These are phyloP conservation scores for Fusarium sublunatum DNA, from an alignment of 2,329 filamentous ascomycete species.

Conservation along the genomic window DNA sequence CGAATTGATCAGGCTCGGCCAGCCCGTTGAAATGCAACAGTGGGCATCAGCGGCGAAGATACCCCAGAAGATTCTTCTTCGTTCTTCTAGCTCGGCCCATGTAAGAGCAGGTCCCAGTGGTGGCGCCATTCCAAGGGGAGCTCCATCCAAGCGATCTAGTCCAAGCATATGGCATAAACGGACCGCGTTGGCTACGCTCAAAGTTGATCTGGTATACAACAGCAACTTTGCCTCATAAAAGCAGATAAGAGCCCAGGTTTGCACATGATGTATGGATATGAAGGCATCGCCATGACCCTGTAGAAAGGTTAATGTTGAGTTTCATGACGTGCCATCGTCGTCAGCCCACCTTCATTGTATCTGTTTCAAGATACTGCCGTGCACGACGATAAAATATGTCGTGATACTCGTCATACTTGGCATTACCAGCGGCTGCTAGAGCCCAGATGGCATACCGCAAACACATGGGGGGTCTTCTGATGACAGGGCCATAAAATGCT, in stretches of 20 bases:
- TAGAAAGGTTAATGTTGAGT: background rate
- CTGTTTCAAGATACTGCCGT: constrained; percentile 83
- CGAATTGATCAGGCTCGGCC: constrained; percentile 84
- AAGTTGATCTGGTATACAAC: constrained; percentile 86
- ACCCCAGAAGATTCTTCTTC: constrained; percentile 87
- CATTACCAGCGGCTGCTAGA: constrained; percentile 75
- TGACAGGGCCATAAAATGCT: constrained; percentile 76
- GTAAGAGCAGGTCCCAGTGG: constrained; percentile 78
- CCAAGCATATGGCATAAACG: constrained; percentile 86
- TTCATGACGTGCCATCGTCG: too few species aligned
- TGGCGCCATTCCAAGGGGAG: constrained; percentile 74
- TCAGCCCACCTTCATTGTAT: constrained; percentile 77
- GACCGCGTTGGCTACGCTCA: constrained; percentile 78
- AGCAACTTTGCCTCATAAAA: constrained; percentile 87
- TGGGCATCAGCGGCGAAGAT: constrained; percentile 86
- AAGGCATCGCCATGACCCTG: constrained; percentile 81
- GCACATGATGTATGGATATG: constrained; percentile 81
- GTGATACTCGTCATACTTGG: constrained; percentile 78
- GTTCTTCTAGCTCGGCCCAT: constrained; percentile 82
- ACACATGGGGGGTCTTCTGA: constrained; percentile 83
- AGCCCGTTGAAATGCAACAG: constrained; percentile 88
- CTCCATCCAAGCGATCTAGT: constrained; percentile 79
- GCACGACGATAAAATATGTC: constrained; percentile 85
- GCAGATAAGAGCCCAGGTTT: constrained; percentile 80
- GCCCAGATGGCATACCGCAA: constrained; percentile 90